phyloP scores from a whole-genome alignment of 306 rosid genomes.

The Dicorynia guianensis region DNA sequence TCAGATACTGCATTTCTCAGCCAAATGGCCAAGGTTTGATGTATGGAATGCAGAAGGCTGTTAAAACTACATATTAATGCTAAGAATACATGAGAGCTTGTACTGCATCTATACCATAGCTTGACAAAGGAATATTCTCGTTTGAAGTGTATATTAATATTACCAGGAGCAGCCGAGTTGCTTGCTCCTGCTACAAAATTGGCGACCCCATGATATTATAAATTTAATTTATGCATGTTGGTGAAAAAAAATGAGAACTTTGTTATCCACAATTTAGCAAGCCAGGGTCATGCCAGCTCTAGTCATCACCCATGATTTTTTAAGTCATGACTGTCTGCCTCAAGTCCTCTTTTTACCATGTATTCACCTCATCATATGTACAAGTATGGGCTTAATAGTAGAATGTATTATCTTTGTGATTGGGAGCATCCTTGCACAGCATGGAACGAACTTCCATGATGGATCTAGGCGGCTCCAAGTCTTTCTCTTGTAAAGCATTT shows the following conservation, averaged over 20 bases:
- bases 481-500: conserved; percentile 85
- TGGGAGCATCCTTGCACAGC: conserved; percentile 81
- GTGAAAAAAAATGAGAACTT: not conserved
- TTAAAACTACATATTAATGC: not conserved
- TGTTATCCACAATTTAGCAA: not conserved
- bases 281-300: not conserved
- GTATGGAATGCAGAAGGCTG: not conserved
- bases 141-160: conserved; percentile 17
- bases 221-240: not conserved
- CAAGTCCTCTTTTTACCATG: not conserved
- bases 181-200: conserved; percentile 72
- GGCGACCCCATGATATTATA: conserved; percentile 21
- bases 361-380: conserved; percentile 45
- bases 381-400: conserved; percentile 55
- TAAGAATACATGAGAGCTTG: not conserved
- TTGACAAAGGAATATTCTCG: conserved; percentile 16
- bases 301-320: not conserved
- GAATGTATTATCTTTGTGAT: conserved; percentile 65
- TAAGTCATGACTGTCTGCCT: not conserved
- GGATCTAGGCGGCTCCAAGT: conserved; percentile 80
- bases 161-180: conserved; percentile 69
- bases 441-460: conserved; percentile 93
- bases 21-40: not conserved
- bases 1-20: not conserved
- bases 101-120: conserved; percentile 7